Base-by-base conservation (phyloP, 495 filamentous ascomycete species). In the Penicillium crystallinum region DNA sequence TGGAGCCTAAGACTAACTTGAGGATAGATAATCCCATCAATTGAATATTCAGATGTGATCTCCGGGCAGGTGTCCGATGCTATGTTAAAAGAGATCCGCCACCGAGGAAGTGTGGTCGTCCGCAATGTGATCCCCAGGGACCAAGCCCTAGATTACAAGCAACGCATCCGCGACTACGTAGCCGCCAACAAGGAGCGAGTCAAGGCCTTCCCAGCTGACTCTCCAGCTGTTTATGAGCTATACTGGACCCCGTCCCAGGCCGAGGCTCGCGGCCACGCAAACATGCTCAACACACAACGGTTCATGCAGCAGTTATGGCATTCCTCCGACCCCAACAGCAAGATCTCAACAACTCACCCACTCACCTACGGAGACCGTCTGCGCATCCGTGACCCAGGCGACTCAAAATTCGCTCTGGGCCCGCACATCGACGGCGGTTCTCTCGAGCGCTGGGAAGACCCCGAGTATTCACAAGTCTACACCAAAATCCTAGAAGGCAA, bases 361-460 rank as follows among this genome's bases (percentile, higher is more conserved):
- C 74, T 90, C 10, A 72, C 79, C 30, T 95, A 96, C 60, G 87
- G 84, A 2, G 91, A 96, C 60, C 81, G 91, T 8, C 76, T 95
- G 31, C 85, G 91, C 8, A 95, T 96, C 33, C 58, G 70, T 19
- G 52, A 63, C 34, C 68, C 67, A 4, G 65, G 91, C 19, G 90
- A 96, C 63, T 66, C 81, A 14, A 80, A 81, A 17, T 96, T 96
- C 68, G 86, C 90, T 0, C 78, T 96, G 0, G 90, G 91, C 0
- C 89, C 91, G 4, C 91, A 96, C 62, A 73, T 91, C 9, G 91
- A 96, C 58, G 87, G 89, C 7, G 91, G 91, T 17, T 86, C 82
- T 23, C 81, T 90, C 11, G 91, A 96, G 63, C 80, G 91, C 12
- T 96, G 91, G 91, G 91, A 95, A 64, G 76, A 81, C 33, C 69